Evolutionary conservation across 2,329 filamentous ascomycete genomes (phyloP).

Genomic region (Amphichorda felina): DNA sequence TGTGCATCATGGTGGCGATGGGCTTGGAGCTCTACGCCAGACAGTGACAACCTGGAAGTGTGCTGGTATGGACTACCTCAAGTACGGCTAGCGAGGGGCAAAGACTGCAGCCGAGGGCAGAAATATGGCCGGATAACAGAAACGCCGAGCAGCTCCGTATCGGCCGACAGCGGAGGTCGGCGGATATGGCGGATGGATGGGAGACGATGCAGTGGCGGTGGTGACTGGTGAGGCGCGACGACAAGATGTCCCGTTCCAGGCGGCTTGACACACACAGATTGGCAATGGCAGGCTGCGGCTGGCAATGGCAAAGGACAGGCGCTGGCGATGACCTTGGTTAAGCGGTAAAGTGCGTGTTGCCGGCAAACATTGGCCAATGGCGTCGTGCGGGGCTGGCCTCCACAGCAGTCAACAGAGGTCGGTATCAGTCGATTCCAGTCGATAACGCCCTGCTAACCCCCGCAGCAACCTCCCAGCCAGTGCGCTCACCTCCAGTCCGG

Average conservation of each 20-base stretch:
- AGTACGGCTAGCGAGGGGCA: too few relatives aligned
- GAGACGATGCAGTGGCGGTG: too few relatives aligned
- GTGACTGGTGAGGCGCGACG: too few relatives aligned
- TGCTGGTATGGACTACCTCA: too few relatives aligned
- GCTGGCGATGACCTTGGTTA: constrained; percentile 11
- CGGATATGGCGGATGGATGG: background rate
- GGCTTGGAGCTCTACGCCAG: too few relatives aligned
- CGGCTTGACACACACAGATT: too few relatives aligned
- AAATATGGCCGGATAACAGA: background rate
- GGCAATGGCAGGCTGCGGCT: too few relatives aligned
- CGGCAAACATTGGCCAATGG: constrained; percentile 18
- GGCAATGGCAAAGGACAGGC: too few relatives aligned
- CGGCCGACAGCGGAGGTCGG: constrained; percentile 4
- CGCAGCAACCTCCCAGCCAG: background rate
- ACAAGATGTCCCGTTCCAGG: too few relatives aligned
- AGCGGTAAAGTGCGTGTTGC: constrained; percentile 9
- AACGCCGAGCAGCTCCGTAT: constrained; percentile 5
- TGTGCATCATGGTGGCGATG: constrained; percentile 17
- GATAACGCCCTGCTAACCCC: too few relatives aligned
- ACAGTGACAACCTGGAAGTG: too few relatives aligned
- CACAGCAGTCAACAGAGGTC: constrained; percentile 3
- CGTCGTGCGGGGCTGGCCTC: constrained; percentile 7
- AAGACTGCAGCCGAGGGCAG: background rate
- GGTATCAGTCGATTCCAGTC: too few relatives aligned
- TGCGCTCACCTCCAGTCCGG: background rate